A percentile compares a stretch with the other conserved stretches of the same genome.
These are phyloP conservation scores for Podila horticola DNA, from an alignment of 192 early-diverging fungal species.

Conservation along the genomic window DNA sequence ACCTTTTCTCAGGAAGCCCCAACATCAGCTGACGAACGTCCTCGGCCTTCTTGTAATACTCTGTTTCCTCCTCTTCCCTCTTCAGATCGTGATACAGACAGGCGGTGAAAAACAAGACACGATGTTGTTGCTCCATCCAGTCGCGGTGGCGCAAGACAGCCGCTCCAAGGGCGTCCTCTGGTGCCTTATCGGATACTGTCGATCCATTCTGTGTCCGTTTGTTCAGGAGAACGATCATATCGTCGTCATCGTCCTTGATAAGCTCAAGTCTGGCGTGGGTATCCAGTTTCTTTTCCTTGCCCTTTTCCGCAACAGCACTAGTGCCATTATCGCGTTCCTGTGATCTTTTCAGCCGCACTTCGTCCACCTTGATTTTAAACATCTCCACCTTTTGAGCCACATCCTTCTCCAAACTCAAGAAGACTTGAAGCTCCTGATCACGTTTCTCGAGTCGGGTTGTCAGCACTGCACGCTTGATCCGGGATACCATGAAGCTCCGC, in stretches of 20 bases:
- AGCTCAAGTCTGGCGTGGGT: neutral
- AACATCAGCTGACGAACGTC: conserved; percentile 45
- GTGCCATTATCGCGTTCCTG: neutral
- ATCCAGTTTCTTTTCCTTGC: conserved; percentile 20
- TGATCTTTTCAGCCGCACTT: conserved; percentile 5
- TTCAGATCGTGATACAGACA: conserved; percentile 61
- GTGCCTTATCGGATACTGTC: neutral
- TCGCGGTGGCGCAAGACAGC: conserved; percentile 30
- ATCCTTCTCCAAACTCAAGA: conserved; percentile 21
- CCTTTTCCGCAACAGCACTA: neutral
- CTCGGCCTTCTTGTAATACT: conserved; percentile 52
- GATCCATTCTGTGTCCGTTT: neutral
- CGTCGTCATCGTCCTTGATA: conserved; percentile 30
- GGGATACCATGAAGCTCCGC: conserved; percentile 20
- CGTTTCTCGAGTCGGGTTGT: conserved; percentile 23
- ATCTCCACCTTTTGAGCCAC: conserved; percentile 9
- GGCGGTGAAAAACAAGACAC: conserved; percentile 68
- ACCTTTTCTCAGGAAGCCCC: conserved; percentile 23
- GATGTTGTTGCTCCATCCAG: conserved; percentile 66
- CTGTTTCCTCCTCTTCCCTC: conserved; percentile 54
- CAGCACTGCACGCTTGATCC: conserved; percentile 48
- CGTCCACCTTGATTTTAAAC: conserved; percentile 24
- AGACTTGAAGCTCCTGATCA: conserved; percentile 10
- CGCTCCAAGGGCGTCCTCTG: conserved; percentile 15
- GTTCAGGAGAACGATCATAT: neutral